phyloP scores from a whole-genome alignment of 352 stramenopile species.

The Pythium dissotocum region DNA sequence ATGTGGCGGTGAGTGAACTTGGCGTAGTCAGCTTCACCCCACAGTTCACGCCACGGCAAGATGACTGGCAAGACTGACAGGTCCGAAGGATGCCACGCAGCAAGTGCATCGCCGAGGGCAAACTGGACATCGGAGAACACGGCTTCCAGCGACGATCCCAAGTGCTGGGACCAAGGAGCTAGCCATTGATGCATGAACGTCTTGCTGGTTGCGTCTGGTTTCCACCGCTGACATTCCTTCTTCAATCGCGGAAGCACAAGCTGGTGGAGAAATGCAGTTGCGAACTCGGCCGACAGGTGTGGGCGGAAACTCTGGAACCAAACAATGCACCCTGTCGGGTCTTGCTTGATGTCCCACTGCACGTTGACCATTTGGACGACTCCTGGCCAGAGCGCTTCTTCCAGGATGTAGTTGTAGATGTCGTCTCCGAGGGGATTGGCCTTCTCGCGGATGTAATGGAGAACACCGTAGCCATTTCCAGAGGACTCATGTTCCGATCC shows the following conservation, averaged over 20 bases:
- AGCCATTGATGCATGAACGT: slow-evolving; percentile 80
- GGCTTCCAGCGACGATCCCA: slow-evolving; percentile 46
- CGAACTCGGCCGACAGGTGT: slow-evolving; percentile 52
- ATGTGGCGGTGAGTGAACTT: slow-evolving; percentile 87
- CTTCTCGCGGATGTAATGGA: slow-evolving; percentile 72
- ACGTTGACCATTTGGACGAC: slow-evolving; percentile 69
- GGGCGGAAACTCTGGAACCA: slow-evolving; percentile 51
- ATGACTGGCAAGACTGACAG: slow-evolving; percentile 61
- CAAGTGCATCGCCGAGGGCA: slow-evolving; percentile 57
- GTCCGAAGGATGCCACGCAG: slow-evolving; percentile 82
- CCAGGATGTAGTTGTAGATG: slow-evolving; percentile 78
- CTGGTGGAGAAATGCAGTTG: slow-evolving; percentile 53
- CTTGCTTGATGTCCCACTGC: slow-evolving; percentile 51
- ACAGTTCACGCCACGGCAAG: slow-evolving; percentile 68
- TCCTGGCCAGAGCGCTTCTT: slow-evolving; percentile 72
- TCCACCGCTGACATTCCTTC: slow-evolving; percentile 68
- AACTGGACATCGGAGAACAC: slow-evolving; percentile 77
- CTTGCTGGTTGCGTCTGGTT: slow-evolving; percentile 39
- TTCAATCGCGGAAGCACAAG: slow-evolving; percentile 72
- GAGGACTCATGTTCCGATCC: not conserved
- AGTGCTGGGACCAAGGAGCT: slow-evolving; percentile 56
- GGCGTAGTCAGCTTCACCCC: slow-evolving; percentile 76
- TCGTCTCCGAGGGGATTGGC: slow-evolving; percentile 54
- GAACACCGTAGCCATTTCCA: slow-evolving; percentile 31
- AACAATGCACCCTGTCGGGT: slow-evolving; percentile 40